phyloP scores from a whole-genome alignment of 768 basidiomycete species.

The Phaeotremella skinneri region DNA sequence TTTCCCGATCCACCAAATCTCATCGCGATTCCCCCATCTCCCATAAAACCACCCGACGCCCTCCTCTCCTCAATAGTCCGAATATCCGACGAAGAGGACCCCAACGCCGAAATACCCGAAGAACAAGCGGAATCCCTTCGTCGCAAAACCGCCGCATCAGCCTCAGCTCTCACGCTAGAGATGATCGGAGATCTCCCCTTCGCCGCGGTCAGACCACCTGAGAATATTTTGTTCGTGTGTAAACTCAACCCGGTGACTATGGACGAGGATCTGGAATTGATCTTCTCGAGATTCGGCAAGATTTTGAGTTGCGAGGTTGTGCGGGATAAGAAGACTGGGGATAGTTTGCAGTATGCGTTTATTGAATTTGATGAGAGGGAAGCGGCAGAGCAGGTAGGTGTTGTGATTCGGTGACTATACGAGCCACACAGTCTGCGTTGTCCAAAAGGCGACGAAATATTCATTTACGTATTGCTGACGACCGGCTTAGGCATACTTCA shows the following conservation, averaged over 20 bases:
- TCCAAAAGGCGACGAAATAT: neutral
- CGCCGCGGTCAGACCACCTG: conserved; percentile 94
- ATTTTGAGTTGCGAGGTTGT: conserved; percentile 99
- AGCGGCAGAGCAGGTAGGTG: conserved; percentile 82
- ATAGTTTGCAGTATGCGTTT: conserved; percentile 96
- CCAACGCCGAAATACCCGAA: conserved; percentile 73
- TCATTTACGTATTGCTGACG: neutral
- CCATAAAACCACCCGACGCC: conserved; percentile 76
- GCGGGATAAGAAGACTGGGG: conserved; percentile 90
- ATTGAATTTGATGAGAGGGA: conserved; percentile 95
- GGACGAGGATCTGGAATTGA: conserved; percentile 94
- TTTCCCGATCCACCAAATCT: conserved; percentile 83
- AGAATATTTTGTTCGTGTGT: conserved; percentile 98
- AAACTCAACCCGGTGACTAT: conserved; percentile 93
- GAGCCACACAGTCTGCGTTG: neutral
- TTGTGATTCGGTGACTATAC: neutral
- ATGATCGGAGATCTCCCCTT: conserved; percentile 99
- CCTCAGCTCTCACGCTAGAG: conserved; percentile 92
- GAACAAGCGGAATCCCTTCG: conserved; percentile 78
- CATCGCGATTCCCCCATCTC: conserved; percentile 68
- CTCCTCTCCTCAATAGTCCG: conserved; percentile 58
- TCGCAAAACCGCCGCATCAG: conserved; percentile 82
- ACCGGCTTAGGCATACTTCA: conserved; percentile 90
- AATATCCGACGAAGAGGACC: conserved; percentile 93
- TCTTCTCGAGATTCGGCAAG: conserved; percentile 89